Evolutionary conservation across 495 filamentous ascomycete genomes (phyloP), one percentile per base, ranked within the genome.

Genomic region (Podospora comata): DNA sequence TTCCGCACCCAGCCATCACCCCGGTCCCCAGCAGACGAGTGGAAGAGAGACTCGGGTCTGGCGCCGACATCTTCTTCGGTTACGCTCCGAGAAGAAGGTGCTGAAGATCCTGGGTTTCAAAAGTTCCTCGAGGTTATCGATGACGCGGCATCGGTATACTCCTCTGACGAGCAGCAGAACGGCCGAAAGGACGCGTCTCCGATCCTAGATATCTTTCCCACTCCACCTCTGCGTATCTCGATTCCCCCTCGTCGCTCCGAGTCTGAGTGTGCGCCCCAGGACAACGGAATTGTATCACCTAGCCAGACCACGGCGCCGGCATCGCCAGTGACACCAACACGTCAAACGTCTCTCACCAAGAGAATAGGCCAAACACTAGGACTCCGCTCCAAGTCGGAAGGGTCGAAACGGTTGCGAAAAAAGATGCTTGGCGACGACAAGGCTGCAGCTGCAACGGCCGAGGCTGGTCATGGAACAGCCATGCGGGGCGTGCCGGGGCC

Each of bases 21-120:
- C 30, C 73, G 60, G 60, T 71, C 70, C 39, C 65, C 67, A 54
- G 65, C 69, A 58, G 73, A 74, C 57, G 71, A 73, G 61, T 74
- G 64, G 65, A 83, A 83, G 69, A 73, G 86, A 65, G 84, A 88
- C 73, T 89, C 86, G 27, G 83, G 79, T n/a, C 80, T 84, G 59
- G 82, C 84, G 57, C 76, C 85, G 4, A 83, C 83, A 7, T 77
- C 81, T 27, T 84, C 82, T 16, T 79, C 81, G 13, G 80, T 78
- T 64, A 84, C 82, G 60, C 79, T 84, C 60, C 78, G 75, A 18
- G 82, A 80, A 53, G 83, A 81, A 58, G 66, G 73, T 60, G 79
- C 78, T 15, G 74, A 81, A 59, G 78, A 79, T 30, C 68, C 71
- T 20, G 72, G 78, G 15, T 76, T 77, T 67, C 74, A 75, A 57